Percentiles rank a stretch among this genome's conserved stretches.
Conservation (phyloP, 768 basidiomycete genomes). For the Lentinula guzmanii region DNA sequence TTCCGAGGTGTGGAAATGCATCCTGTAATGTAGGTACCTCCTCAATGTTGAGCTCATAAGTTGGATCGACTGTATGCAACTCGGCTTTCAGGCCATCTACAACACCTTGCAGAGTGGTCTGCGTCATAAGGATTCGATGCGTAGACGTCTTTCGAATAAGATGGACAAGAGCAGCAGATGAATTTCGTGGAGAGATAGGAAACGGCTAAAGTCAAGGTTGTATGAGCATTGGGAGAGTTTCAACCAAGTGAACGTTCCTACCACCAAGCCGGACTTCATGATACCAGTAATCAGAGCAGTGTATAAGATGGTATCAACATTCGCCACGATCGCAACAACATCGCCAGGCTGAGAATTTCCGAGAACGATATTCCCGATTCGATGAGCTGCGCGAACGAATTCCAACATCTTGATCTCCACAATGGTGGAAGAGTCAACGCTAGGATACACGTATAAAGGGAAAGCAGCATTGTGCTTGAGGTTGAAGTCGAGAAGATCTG, state of each 20-base stretch:
- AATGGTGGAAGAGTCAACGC: slow-evolving; percentile 11
- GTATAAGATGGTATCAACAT: slow-evolving; percentile 21
- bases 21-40: slow-evolving; percentile 11
- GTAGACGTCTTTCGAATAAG: slow-evolving; percentile 25
- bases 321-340: slow-evolving; percentile 26
- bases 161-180: slow-evolving; percentile 23
- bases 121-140: slow-evolving; percentile 23
- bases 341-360: slow-evolving; percentile 14
- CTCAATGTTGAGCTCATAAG: slow-evolving; percentile 8
- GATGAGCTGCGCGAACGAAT: slow-evolving; percentile 22
- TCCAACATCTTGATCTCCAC: slow-evolving; percentile 18
- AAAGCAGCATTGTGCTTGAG: slow-evolving; percentile 24
- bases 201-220: slow-evolving; percentile 20
- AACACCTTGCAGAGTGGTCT: slow-evolving; percentile 16
- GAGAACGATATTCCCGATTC: slow-evolving; percentile 18
- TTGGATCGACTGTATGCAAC: slow-evolving; percentile 7
- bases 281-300: slow-evolving; percentile 21
- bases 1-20: slow-evolving; percentile 23
- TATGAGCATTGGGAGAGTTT: neutral
- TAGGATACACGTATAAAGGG: slow-evolving; percentile 24
- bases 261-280: slow-evolving; percentile 20
- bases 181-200: slow-evolving; percentile 32
- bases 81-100: slow-evolving; percentile 13
- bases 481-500: slow-evolving; percentile 28
- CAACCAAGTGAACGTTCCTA: slow-evolving; percentile 16